A percentile compares a stretch with the other conserved stretches of the same genome.
Evolutionary conservation across 129 eudicot genomes (phyloP).

Genomic region (Arctium minus): DNA sequence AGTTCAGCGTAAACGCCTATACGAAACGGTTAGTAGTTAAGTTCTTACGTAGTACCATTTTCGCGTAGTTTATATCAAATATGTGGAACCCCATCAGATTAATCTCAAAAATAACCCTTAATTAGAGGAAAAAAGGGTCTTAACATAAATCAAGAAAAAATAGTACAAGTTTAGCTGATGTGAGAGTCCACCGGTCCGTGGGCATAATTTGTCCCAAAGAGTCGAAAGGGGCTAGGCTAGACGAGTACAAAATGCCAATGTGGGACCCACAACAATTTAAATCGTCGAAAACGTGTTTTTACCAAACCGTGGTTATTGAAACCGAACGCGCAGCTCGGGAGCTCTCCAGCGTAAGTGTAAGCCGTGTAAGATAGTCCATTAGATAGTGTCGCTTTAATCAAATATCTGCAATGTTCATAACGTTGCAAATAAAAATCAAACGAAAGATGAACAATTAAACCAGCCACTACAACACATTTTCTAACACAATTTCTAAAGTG

Average conservation of each 20-base stretch:
- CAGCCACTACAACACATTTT: too few species aligned
- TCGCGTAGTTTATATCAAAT: neutral
- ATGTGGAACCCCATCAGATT: neutral
- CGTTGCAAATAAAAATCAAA: neutral
- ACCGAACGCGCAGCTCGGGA: conserved; percentile 96
- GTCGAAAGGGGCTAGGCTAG: too few species aligned
- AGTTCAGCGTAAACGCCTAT: conserved; percentile 91
- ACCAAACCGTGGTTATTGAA: conserved; percentile 89
- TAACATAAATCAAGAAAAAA: too few species aligned
- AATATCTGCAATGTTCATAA: conserved; percentile 50
- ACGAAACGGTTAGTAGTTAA: neutral
- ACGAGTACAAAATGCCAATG: too few species aligned
- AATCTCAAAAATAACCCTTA: too few species aligned
- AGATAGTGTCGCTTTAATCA: conserved; percentile 56
- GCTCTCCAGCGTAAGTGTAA: conserved; percentile 96
- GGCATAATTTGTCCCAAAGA: too few species aligned
- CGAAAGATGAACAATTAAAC: neutral
- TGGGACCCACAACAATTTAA: neutral
- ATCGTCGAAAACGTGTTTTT: neutral
- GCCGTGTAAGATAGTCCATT: conserved; percentile 74
- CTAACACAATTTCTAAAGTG: too few species aligned
- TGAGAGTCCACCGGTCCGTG: too few species aligned
- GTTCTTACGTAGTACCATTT: neutral
- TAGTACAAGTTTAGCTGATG: neutral
- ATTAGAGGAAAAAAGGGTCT: too few species aligned